Evolutionary conservation across 768 basidiomycete genomes (phyloP).

Genomic region (Trametes gibbosa): DNA sequence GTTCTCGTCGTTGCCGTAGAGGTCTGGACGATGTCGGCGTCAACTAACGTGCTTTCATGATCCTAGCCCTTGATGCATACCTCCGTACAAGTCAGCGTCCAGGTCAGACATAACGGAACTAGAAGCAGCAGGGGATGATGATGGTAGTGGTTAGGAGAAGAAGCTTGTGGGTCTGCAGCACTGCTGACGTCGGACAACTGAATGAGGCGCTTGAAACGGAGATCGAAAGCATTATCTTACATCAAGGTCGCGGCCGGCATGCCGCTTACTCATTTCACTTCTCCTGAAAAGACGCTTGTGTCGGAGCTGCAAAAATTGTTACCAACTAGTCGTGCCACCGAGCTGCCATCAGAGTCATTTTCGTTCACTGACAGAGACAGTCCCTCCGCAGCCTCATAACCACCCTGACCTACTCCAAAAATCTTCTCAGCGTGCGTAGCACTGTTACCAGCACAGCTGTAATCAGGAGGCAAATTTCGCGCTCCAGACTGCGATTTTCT

Average conservation of each 20-base stretch:
- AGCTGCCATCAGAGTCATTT: conserved; percentile 7
- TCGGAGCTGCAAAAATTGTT: conserved; percentile 3
- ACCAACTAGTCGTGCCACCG: background rate
- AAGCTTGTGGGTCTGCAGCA: conserved; percentile 2
- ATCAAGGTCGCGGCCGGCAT: background rate
- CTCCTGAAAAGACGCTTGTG: background rate
- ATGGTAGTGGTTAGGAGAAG: conserved; percentile 23
- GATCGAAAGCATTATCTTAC: background rate
- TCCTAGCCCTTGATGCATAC: conserved; percentile 40
- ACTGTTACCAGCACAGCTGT: background rate
- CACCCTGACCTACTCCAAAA: background rate
- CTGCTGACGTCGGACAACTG: conserved; percentile 5
- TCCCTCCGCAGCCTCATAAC: background rate
- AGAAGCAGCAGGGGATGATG: conserved; percentile 57
- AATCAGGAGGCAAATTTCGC: background rate
- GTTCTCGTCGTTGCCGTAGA: conserved; percentile 62
- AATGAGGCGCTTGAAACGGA: conserved; percentile 1
- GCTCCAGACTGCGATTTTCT: background rate
- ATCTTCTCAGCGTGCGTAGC: background rate
- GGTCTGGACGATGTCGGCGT: conserved; percentile 42
- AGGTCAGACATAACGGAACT: conserved; percentile 65
- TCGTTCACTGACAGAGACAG: too few species aligned
- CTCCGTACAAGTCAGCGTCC: conserved; percentile 88
- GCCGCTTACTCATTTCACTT: background rate
- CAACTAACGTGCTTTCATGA: background rate